Evolutionary conservation across 202 grass and related monocot species (phyloP).

Genomic region (Eragrostis tef): DNA sequence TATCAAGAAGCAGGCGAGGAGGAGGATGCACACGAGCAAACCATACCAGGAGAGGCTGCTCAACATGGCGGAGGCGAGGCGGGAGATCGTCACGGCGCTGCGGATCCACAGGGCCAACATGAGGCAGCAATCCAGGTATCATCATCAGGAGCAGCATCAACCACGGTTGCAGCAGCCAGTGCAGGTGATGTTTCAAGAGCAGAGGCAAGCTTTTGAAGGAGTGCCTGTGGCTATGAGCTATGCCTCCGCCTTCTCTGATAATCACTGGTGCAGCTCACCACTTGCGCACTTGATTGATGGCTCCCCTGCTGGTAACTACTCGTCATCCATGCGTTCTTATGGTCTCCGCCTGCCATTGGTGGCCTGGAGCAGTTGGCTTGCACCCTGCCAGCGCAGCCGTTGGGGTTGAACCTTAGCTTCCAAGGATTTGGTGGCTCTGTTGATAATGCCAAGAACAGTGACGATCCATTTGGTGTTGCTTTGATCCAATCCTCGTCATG

Average conservation of each 20-base stretch:
- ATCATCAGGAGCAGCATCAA: slow-evolving; percentile 41
- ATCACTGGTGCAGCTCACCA: slow-evolving; percentile 12
- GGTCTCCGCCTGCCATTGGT: slow-evolving; percentile 19
- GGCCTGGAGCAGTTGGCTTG: slow-evolving; percentile 31
- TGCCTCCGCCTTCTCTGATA: slow-evolving; percentile 16
- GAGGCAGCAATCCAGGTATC: slow-evolving; percentile 46
- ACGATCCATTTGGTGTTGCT: slow-evolving; percentile 10
- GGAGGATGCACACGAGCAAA: slow-evolving; percentile 59
- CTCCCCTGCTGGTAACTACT: not conserved
- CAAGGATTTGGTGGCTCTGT: slow-evolving; percentile 45
- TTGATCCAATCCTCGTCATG: slow-evolving; percentile 14
- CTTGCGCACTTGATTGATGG: slow-evolving; percentile 4
- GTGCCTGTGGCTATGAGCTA: slow-evolving; percentile 15
- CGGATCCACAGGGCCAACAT: slow-evolving; percentile 65
- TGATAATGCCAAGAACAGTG: not conserved
- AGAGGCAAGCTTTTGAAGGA: slow-evolving; percentile 18
- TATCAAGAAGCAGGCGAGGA: slow-evolving; percentile 66
- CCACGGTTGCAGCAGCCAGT: not conserved
- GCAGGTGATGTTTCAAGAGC: slow-evolving; percentile 31
- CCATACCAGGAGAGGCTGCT: slow-evolving; percentile 71
- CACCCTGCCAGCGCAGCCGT: slow-evolving; percentile 53
- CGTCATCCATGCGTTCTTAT: slow-evolving; percentile 29
- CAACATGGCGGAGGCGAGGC: slow-evolving; percentile 76
- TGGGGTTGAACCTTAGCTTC: slow-evolving; percentile 71
- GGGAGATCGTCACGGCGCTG: slow-evolving; percentile 76